phyloP scores from a whole-genome alignment of 2,329 filamentous ascomycete species.

The Rachicladosporium sp. region DNA sequence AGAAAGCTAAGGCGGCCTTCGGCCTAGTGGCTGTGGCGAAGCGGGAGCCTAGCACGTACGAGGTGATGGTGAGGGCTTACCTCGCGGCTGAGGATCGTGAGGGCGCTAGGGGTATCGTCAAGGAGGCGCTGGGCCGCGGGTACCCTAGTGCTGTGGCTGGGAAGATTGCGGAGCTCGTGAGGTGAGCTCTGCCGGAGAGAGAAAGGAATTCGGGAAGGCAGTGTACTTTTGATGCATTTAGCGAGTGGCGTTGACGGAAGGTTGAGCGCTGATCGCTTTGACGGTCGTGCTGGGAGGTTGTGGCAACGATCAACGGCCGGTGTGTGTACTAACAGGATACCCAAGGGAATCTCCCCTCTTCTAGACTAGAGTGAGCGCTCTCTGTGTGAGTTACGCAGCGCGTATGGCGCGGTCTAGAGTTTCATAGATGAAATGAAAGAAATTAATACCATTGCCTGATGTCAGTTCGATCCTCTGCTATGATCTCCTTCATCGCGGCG shows the following conservation, averaged over 20 bases:
- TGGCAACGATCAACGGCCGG: neutral
- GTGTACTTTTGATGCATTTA: conserved; percentile 1
- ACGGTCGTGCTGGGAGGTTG: conserved; percentile 1
- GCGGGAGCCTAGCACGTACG: conserved; percentile 94
- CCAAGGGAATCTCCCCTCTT: conserved; percentile 11
- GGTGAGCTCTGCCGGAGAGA: conserved; percentile 6
- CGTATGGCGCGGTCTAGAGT: conserved; percentile 5
- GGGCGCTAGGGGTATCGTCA: conserved; percentile 64
- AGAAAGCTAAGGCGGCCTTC: conserved; percentile 68
- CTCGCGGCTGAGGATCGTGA: conserved; percentile 71
- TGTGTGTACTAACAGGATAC: conserved; percentile 11
- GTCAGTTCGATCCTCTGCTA: no score
- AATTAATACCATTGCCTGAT: conserved; percentile 10
- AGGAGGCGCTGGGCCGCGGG: conserved; percentile 80
- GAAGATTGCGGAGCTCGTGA: conserved; percentile 82
- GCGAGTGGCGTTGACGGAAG: neutral
- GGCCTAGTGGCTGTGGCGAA: conserved; percentile 62
- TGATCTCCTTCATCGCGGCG: no score
- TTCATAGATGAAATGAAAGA: conserved; percentile 8
- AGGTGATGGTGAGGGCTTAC: conserved; percentile 93
- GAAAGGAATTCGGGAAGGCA: neutral
- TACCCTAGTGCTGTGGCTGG: conserved; percentile 86
- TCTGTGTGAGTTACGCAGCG: conserved; percentile 1
- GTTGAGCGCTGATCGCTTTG: neutral
- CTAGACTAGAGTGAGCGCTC: conserved; percentile 5